phyloP scores from a whole-genome alignment of 306 rosid genomes.

The Cucumis hystrix region DNA sequence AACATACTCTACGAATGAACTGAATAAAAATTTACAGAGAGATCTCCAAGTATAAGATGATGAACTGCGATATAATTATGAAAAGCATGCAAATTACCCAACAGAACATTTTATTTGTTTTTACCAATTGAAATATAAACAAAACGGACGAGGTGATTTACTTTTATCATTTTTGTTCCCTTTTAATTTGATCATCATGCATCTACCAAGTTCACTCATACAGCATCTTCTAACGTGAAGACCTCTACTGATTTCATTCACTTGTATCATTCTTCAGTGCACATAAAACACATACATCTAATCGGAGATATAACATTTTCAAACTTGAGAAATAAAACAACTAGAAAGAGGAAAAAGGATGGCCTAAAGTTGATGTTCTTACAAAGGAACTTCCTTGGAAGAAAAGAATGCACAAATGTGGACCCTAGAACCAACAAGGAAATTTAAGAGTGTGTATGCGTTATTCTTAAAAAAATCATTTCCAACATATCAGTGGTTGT shows the following conservation, averaged over 20 bases:
- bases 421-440: background rate
- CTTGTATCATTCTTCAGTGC: background rate
- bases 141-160: background rate
- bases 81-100: background rate
- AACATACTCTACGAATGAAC: slow-evolving; percentile 1
- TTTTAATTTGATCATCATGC: background rate
- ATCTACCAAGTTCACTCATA: background rate
- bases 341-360: background rate
- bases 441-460: background rate
- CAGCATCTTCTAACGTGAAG: background rate
- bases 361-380: background rate
- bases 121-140: background rate
- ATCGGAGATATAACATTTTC: background rate
- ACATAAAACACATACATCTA: background rate
- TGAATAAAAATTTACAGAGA: background rate
- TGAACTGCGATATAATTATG: background rate
- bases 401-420: background rate
- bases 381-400: background rate
- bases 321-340: background rate
- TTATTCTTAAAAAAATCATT: background rate
- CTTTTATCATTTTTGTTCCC: background rate
- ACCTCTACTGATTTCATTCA: background rate
- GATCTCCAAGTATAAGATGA: background rate
- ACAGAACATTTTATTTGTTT: background rate
- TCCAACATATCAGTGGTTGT: too few relatives aligned